Evolutionary conservation across 345 rosid genomes (phyloP).

Genomic region (Brassica juncea): DNA sequence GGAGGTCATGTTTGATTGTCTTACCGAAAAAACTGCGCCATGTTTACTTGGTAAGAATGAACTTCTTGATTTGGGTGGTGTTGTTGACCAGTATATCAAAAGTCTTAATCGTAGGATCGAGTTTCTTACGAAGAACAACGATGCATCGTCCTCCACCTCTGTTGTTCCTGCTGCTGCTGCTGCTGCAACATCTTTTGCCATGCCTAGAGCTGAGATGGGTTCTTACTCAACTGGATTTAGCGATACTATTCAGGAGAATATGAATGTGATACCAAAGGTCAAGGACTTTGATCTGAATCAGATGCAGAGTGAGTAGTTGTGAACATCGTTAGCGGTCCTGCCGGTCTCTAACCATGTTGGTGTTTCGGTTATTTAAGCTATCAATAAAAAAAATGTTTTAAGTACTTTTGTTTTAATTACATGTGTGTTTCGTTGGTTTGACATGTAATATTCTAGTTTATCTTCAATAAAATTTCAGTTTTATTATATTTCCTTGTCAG

Average conservation of each 20-base stretch:
- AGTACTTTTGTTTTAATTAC: not conserved
- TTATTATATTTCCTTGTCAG: not conserved
- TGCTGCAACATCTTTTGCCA: constrained; percentile 1
- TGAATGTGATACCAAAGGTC: not conserved
- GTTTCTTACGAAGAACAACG: not conserved
- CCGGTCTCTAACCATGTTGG: not conserved
- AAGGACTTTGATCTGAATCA: constrained; percentile 34
- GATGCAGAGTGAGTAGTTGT: not conserved
- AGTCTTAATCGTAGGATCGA: not conserved
- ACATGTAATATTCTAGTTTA: not conserved
- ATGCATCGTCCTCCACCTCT: not conserved
- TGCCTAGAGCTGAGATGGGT: constrained; percentile 6
- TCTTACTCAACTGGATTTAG: constrained; percentile 7
- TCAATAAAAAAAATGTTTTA: not conserved
- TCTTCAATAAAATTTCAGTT: not conserved
- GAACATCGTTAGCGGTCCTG: constrained; percentile 1
- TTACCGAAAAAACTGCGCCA: not conserved
- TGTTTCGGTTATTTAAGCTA: not conserved
- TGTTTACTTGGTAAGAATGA: not conserved
- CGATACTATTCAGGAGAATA: not conserved
- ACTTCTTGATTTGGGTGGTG: not conserved
- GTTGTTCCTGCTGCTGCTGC: not conserved
- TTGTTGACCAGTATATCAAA: not conserved
- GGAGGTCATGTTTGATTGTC: not conserved
- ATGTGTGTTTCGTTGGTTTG: constrained; percentile 1